Evolutionary conservation across 371 early-diverging fungal species (phyloP), one percentile per base, ranked within the genome.

Genomic region (Gilbertella persicaria): DNA sequence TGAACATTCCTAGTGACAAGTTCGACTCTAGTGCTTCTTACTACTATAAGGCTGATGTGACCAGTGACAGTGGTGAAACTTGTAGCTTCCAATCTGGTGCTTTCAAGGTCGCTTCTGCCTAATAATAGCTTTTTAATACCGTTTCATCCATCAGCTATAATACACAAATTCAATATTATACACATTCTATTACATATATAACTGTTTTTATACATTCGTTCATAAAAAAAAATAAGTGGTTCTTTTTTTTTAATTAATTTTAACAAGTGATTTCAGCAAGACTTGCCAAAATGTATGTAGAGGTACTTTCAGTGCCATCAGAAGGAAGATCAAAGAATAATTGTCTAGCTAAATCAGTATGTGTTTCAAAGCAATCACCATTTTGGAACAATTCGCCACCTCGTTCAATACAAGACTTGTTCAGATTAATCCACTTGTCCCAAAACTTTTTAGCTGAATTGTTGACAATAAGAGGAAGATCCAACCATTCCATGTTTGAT

Each of bases 301-400:
- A 82, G 8, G 90, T 89, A 26, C 91, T 88, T 24, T 84, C 84
- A 3, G 66, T 47, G 3, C 87, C 91, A 42, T 89, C 83, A 40
- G 79, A 81, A 10, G 87, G 87, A 53, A 92, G 55, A 70, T 93
- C 92, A 65, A 85, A 93, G 64, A 93, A 93, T 62, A 91, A 62
- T n/a, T 82, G 67, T 25, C 87, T 67, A 13, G 90, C 90, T 26
- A 88, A 55, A 1, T 69, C 65, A 24, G 79, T 79, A 55, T 88
- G 81, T 36, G 73, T 61, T 13, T 84, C 82, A 57, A 81, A 86
- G 2, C 38, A 51, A 35, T 58, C 50, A 1, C 75, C 62, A 1
- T 58, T 51, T 12, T 44, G 42, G 20, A 62, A 55, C 4, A 58
- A 24, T 12, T 30, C 21, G 0, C 45, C 28, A 13, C 40, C 38